Evolutionary conservation across 2,329 filamentous ascomycete species (phyloP).

Genomic region (Fusarium cyanostomum): DNA sequence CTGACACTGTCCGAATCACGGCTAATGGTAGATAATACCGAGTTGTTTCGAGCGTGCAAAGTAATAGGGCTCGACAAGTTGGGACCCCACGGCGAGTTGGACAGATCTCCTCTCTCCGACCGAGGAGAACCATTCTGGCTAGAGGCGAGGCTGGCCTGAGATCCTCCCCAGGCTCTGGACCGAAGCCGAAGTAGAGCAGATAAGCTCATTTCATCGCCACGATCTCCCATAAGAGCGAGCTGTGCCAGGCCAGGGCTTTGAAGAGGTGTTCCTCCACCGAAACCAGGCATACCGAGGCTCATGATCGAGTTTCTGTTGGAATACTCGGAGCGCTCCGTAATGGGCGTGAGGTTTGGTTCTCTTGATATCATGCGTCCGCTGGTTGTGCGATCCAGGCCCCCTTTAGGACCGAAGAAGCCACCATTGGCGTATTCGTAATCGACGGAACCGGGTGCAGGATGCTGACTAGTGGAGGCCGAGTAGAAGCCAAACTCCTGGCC

Average conservation of each 20-base stretch:
- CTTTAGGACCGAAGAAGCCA: conserved; percentile 86
- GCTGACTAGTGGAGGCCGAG: conserved; percentile 63
- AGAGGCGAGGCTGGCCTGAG: conserved; percentile 74
- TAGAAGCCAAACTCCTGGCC: conserved; percentile 98
- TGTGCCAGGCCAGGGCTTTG: conserved; percentile 81
- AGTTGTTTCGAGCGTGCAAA: conserved; percentile 58
- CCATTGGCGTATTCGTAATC: conserved; percentile 75
- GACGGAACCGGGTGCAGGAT: conserved; percentile 54
- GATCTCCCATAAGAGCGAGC: conserved; percentile 71
- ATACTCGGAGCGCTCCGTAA: conserved; percentile 95
- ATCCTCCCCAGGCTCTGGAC: conserved; percentile 82
- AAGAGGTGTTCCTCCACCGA: conserved; percentile 58
- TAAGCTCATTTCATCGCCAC: conserved; percentile 73
- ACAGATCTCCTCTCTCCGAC: conserved; percentile 59
- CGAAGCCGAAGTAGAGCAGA: conserved; percentile 77
- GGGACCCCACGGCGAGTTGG: conserved; percentile 53
- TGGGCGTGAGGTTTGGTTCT: conserved; percentile 93
- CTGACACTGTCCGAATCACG: conserved; percentile 60
- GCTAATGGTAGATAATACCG: conserved; percentile 59
- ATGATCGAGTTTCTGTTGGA: conserved; percentile 93
- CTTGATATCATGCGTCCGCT: conserved; percentile 79
- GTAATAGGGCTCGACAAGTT: conserved; percentile 36
- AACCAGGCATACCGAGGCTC: conserved; percentile 63
- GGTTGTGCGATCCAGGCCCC: conserved; percentile 70
- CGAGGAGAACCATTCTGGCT: conserved; percentile 61